These are phyloP conservation scores for Ustilaginoidea virens DNA, from an alignment of 2,329 filamentous ascomycete genomes.

Conservation along the genomic window DNA sequence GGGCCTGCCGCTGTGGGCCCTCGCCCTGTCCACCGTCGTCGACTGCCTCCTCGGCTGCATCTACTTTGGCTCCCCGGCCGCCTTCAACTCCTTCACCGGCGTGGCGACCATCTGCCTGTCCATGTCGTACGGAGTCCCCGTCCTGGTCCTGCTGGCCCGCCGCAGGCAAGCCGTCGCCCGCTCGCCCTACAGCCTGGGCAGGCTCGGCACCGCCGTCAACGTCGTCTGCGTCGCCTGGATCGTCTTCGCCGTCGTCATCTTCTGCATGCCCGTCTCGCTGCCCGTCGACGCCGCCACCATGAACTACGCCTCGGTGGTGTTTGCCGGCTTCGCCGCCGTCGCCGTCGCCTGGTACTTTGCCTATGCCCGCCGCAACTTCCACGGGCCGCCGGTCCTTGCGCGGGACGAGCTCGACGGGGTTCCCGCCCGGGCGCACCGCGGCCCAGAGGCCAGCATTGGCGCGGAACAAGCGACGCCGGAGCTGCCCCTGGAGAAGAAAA, in stretches of 20 bases:
- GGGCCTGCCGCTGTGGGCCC: constrained; percentile 54
- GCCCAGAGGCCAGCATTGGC: background rate
- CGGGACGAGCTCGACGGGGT: background rate
- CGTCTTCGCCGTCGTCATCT: constrained; percentile 50
- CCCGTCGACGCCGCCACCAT: constrained; percentile 40
- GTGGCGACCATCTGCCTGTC: constrained; percentile 68
- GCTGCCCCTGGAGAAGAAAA: constrained; percentile 2
- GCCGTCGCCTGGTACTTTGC: constrained; percentile 48
- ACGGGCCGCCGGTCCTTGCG: constrained; percentile 30
- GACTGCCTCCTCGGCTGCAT: constrained; percentile 61
- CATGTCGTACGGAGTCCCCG: constrained; percentile 61
- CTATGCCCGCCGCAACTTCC: constrained; percentile 48
- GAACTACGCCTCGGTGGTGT: constrained; percentile 55
- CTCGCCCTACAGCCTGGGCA: constrained; percentile 53
- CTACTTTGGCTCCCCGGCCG: constrained; percentile 63
- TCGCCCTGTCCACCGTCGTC: constrained; percentile 51
- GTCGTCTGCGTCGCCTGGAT: constrained; percentile 56
- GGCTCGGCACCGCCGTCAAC: constrained; percentile 55
- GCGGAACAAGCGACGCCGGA: constrained; percentile 3
- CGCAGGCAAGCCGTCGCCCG: constrained; percentile 49
- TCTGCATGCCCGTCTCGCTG: constrained; percentile 57
- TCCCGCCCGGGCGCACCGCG: constrained; percentile 1
- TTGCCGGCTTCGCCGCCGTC: constrained; percentile 44
- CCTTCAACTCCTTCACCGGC: constrained; percentile 68
- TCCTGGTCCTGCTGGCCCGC: constrained; percentile 53